Conservation (phyloP, 2,329 filamentous ascomycete genomes). For the Aspergillus brasiliensis region DNA sequence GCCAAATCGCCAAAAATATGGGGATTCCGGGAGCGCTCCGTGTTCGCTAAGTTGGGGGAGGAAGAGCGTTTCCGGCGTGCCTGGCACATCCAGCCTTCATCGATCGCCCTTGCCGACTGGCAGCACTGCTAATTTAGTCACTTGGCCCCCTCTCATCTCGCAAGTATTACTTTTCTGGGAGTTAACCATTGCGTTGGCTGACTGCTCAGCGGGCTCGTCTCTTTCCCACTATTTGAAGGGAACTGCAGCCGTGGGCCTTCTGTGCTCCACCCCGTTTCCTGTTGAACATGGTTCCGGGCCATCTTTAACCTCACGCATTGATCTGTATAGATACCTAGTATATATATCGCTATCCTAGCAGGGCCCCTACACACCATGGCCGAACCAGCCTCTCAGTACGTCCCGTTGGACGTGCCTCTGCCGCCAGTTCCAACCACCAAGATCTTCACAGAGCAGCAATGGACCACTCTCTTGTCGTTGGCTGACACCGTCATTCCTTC, state of each 20-base stretch:
- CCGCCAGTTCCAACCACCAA: constrained; percentile 51
- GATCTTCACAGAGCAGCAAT: constrained; percentile 58
- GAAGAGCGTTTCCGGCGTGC: too few relatives aligned
- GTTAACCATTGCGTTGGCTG: neutral
- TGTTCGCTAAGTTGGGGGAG: neutral
- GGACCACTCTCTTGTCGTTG: constrained; percentile 60
- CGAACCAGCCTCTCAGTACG: constrained; percentile 24
- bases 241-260: neutral
- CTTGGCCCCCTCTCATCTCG: neutral
- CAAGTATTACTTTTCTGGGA: neutral
- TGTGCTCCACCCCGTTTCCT: neutral
- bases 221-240: neutral
- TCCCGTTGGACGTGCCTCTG: constrained; percentile 47
- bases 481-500: constrained; percentile 60
- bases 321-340: too few relatives aligned
- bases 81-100: too few relatives aligned
- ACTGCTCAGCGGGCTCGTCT: neutral
- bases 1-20: neutral
- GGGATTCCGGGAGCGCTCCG: neutral
- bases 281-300: neutral
- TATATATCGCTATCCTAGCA: neutral
- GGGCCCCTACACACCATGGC: constrained; percentile 19
- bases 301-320: neutral
- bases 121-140: too few relatives aligned
- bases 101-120: too few relatives aligned